Base-by-base conservation (phyloP, 306 rosid species). In the Cyclanthera cordifolia region DNA sequence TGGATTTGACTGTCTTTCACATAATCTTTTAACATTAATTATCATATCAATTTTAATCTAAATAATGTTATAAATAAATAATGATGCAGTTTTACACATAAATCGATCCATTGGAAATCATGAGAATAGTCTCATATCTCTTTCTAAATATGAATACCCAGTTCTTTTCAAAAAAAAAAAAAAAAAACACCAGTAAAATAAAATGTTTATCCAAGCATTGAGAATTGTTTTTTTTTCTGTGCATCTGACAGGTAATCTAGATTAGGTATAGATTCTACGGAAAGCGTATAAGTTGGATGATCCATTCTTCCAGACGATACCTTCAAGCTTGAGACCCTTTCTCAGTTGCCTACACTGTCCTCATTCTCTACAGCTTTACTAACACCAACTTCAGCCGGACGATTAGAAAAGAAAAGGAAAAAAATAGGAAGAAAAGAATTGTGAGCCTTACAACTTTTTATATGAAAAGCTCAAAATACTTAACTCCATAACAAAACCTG, bases 371-470 rank as follows among this genome's bases (percentile, higher is more conserved):
- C 71, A 13, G 77, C 85, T 75, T 43, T 82, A 53, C 91, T 85
- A 25, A 88, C 88, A 73, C 95, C 97, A 69, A 88, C 97, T 72
- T 88, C 97, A 0, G 97, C 96, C 1, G 95, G 96, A 23, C 97
- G 90, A 75, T n/a, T n/a, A n/a, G n/a, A n/a, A n/a, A n/a, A n/a
- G n/a, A n/a, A n/a, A n/a, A n/a, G n/a, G n/a, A n/a, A n/a, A n/a
- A n/a, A n/a, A n/a, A n/a, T n/a, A n/a, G n/a, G n/a, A n/a, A n/a
- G n/a, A n/a, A n/a, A n/a, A n/a, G n/a, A n/a, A n/a, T n/a, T n/a
- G n/a, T n/a, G n/a, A n/a, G n/a, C n/a, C n/a, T n/a, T n/a, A n/a
- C n/a, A n/a, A n/a, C n/a, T n/a, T n/a, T n/a, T n/a, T n/a, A n/a
- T n/a, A n/a, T n/a, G n/a, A n/a, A n/a, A n/a, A n/a, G n/a, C n/a